Evolutionary conservation across 1,284 basidiomycete genomes (phyloP), one percentile per base, ranked within the genome.

Genomic region (Moesziomyces sp.): DNA sequence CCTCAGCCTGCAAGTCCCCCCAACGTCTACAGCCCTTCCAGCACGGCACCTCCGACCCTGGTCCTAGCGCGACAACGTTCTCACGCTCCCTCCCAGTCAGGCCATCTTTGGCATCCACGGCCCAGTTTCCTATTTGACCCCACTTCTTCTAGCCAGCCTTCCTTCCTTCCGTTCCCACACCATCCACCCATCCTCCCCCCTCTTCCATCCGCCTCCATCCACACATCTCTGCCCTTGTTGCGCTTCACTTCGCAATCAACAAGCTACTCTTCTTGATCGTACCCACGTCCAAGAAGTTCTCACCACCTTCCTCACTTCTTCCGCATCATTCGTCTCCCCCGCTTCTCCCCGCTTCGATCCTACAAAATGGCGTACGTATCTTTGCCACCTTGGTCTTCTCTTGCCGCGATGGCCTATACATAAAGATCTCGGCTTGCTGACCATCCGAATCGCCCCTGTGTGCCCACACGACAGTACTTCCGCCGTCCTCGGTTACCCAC

Each of bases 401-500:
- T 28, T 28, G 6, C 26, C 26, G 26, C 26, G 26, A 28, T 21
- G 21, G 21, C 21, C 21, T 21, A 21, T 21, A 21, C 21, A 21
- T 21, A 21, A 21, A 21, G 21, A 21, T 21, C 21, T 21, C 21
- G 21, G 21, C 21, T 13, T 28, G 10, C 3, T 30, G 7, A 10
- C 21, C 18, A 3, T 14, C 53, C 16, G 30, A 10, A 13, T 8
- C 5, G 5, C 24, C 30, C 24, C 42, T 21, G 42, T 19, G 35
- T 33, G 30, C 13, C 5, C 30, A 10, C 30, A 33, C 13, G 10
- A 33, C 55, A 77, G 71, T 67, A 73, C 73, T 58, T 82, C 78
- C 64, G 67, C 81, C 56, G 82, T 83, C 69, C 91, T 98, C 84
- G 97, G 97, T 84, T 98, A 95, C 88, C 96, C 96, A 84, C 93